Evolutionary conservation across 2,329 filamentous ascomycete genomes (phyloP).

Genomic region (Didymosphaeria variabile): DNA sequence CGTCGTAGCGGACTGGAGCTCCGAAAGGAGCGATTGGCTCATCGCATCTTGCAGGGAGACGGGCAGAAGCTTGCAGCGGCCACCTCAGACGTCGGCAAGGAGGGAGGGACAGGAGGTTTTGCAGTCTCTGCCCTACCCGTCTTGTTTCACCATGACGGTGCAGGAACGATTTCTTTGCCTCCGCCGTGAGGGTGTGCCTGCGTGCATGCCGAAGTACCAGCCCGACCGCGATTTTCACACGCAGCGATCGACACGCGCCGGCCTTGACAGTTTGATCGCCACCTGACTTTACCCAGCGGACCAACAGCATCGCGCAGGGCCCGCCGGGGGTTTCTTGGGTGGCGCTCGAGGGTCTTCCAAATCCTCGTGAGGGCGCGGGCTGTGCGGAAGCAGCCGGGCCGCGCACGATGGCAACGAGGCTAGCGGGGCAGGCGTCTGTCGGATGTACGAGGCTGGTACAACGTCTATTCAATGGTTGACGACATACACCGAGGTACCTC

Average conservation of each 20-base stretch:
- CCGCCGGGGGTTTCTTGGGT: not conserved
- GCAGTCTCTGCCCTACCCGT: conserved; percentile 1
- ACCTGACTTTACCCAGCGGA: conserved; percentile 9
- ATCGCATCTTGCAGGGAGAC: not conserved
- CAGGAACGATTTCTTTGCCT: not conserved
- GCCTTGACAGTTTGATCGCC: conserved; percentile 8
- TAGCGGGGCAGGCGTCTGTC: conserved; percentile 12
- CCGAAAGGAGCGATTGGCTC: conserved; percentile 5
- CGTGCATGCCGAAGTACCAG: conserved; percentile 8
- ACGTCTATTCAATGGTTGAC: conserved; percentile 20
- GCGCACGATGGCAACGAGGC: not conserved
- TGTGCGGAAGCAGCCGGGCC: conserved; percentile 19
- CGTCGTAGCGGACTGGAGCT: not conserved
- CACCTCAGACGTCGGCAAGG: not conserved
- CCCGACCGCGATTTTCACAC: not conserved
- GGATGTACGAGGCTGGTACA: conserved; percentile 18
- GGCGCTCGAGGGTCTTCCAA: conserved; percentile 7
- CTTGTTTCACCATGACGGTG: not conserved
- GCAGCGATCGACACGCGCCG: conserved; percentile 4
- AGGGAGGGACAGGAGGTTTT: not conserved
- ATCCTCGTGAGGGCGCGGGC: not conserved
- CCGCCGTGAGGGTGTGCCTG: not conserved
- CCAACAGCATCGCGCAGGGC: not conserved
- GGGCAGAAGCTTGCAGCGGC: not conserved
- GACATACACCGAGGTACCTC: conserved; percentile 14